Percentiles rank a stretch among this genome's conserved stretches.
Evolutionary conservation across 176 grass and related monocot species (phyloP).

Genomic region (Triticum turgidum): DNA sequence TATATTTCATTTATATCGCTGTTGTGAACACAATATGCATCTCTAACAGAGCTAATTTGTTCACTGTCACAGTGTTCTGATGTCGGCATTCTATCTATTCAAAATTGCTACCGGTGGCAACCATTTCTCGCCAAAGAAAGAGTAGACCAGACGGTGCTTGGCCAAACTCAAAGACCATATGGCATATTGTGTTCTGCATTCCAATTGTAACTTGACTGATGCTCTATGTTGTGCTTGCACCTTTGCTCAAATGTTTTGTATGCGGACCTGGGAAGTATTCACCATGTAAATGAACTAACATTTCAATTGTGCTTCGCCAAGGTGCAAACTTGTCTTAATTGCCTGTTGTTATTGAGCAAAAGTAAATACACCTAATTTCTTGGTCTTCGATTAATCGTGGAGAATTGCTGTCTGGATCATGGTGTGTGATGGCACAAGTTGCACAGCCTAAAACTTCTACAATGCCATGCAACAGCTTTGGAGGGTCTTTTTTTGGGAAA

Average conservation of each 20-base stretch:
- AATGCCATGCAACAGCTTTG: too few species aligned
- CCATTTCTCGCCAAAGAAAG: constrained; percentile 74
- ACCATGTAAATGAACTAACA: constrained; percentile 32
- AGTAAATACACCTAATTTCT: not conserved
- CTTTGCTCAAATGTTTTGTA: constrained; percentile 7
- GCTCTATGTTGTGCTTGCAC: not conserved
- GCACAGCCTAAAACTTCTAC: too few species aligned
- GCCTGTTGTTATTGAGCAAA: not conserved
- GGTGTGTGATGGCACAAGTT: not conserved
- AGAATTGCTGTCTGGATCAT: not conserved
- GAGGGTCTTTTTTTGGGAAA: too few species aligned
- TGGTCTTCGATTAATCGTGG: too few species aligned
- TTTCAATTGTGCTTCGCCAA: not conserved
- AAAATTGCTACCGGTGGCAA: constrained; percentile 86
- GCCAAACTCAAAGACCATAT: not conserved
- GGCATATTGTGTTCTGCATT: not conserved
- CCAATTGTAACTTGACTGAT: not conserved
- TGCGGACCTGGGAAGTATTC: not conserved
- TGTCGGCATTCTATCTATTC: constrained; percentile 77
- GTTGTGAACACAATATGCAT: not conserved
- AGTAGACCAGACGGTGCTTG: constrained; percentile 40
- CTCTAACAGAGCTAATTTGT: not conserved
- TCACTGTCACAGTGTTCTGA: constrained; percentile 52
- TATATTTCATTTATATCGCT: not conserved
- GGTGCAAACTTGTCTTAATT: not conserved